Percentiles rank a stretch among this genome's conserved stretches.
phyloP scores from a whole-genome alignment of 208 protist genomes.

The Acanthamoeba castellanii region DNA sequence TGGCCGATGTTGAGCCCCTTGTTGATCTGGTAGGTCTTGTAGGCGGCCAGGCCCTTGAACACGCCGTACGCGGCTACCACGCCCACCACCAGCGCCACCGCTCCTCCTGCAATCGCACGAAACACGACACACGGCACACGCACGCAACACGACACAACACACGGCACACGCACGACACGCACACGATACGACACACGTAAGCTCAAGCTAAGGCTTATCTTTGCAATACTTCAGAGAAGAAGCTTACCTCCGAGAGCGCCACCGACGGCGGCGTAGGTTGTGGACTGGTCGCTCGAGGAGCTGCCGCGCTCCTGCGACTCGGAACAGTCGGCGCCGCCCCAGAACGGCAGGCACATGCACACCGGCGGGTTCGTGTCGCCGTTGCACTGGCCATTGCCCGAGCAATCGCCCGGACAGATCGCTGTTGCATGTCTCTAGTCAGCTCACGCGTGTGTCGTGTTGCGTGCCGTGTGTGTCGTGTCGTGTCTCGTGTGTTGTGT shows the following conservation, averaged over 20 bases:
- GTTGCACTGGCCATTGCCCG: background rate
- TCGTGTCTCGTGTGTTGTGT: no score
- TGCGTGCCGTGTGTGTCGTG: no score
- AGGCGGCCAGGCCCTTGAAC: background rate
- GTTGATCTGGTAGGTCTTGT: background rate
- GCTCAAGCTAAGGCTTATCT: no score
- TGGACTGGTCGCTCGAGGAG: background rate
- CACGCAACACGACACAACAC: no score
- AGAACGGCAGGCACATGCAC: background rate
- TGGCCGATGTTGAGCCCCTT: background rate
- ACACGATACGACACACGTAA: no score
- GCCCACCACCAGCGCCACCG: background rate
- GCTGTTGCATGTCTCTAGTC: background rate
- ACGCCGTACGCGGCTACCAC: background rate
- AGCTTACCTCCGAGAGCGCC: background rate
- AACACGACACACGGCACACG: no score
- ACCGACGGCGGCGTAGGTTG: background rate
- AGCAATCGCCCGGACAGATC: background rate
- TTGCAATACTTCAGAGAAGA: no score
- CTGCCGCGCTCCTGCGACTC: background rate
- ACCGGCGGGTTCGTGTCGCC: background rate
- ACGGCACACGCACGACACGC: no score
- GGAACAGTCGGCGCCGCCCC: background rate
- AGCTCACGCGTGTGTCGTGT: no score
- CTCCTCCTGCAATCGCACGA: background rate